Evolutionary conservation across 1,284 basidiomycete species (phyloP), one percentile per base, ranked within the genome.

Genomic region (Austropuccinia psidii): DNA sequence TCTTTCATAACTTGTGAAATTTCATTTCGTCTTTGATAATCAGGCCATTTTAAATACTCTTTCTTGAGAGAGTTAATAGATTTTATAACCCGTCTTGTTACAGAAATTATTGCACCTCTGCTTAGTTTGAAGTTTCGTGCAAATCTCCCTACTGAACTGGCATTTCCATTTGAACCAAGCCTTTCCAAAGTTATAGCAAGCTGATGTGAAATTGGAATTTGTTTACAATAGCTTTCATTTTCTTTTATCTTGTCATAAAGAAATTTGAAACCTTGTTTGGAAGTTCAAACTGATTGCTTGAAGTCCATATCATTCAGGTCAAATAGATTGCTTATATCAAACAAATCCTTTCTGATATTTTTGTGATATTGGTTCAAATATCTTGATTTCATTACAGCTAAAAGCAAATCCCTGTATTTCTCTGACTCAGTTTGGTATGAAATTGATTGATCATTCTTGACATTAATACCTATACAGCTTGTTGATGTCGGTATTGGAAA

Each of bases 151-250:
- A 69, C 41, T 8, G 15, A 45, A 4, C 24, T 27, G 11, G 52
- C 67, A 47, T 69, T 69, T n/a, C 67, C 54, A 27, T 58, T 69
- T 8, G 50, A 55, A 15, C 67, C 67, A 47, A 69, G 39, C 8
- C 54, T 15, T 35, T 67, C 65, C 43, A 65, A n/a, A 4, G 7
- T 65, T 17, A 65, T 15, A 19, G 62, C 62, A 1, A 65, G 27
- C 33, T 65, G 62, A 17, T 65, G 62, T 2, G 29, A 1, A 21
- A 65, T 45, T 4, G 62, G 62, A 6, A 45, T 39, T 8, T 47
- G 62, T 9, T 21, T 39, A n/a, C 45, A n/a, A n/a, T 15, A 11
- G 21, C 21, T 11, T 4, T 2, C 15, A 27, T 11, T 24, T 8
- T 45, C 9, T 27, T 47, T 52, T 0, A 49, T 31, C 31, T 45